Conservation (phyloP, 352 stramenopile genomes). For the Pythium volutum region DNA sequence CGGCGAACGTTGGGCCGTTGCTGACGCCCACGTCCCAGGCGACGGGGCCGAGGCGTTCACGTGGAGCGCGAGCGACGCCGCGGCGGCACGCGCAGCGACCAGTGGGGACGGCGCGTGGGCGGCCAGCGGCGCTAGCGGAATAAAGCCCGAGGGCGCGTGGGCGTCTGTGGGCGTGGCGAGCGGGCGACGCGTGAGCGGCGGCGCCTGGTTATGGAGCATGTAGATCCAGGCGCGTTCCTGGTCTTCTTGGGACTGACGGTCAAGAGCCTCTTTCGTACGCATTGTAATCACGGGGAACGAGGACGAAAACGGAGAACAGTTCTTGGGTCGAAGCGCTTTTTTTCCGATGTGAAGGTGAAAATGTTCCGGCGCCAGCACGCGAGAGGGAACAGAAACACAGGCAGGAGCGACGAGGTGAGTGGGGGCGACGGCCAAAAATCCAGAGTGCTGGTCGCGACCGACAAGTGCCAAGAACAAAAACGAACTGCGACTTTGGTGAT, state of each 20-base stretch:
- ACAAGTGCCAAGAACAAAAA: not conserved
- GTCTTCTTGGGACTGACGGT: slow-evolving; percentile 35
- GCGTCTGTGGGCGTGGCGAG: slow-evolving; percentile 1
- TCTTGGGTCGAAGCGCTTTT: not conserved
- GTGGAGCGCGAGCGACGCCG: slow-evolving; percentile 18
- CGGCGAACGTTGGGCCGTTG: not conserved
- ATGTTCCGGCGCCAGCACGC: not conserved
- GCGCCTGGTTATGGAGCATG: slow-evolving; percentile 48
- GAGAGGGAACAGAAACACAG: not conserved
- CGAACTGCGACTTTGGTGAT: slow-evolving; percentile 13
- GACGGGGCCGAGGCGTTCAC: slow-evolving; percentile 5
- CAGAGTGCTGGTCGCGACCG: slow-evolving; percentile 24
- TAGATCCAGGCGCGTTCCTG: slow-evolving; percentile 57
- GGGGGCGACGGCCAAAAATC: slow-evolving; percentile 15
- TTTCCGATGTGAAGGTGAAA: not conserved
- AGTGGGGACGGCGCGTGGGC: slow-evolving; percentile 22
- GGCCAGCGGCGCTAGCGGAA: slow-evolving; percentile 22
- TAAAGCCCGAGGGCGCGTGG: slow-evolving; percentile 18
- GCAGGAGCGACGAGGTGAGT: not conserved
- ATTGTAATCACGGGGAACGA: slow-evolving; percentile 16
- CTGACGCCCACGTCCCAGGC: slow-evolving; percentile 8
- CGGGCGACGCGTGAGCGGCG: slow-evolving; percentile 30
- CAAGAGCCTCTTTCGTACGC: slow-evolving; percentile 48
- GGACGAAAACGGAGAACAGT: not conserved
- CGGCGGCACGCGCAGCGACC: slow-evolving; percentile 17